A percentile compares a stretch with the other conserved stretches of the same genome.
These are phyloP conservation scores for Agrocybe pediades DNA, from an alignment of 768 basidiomycete genomes.

Conservation along the genomic window DNA sequence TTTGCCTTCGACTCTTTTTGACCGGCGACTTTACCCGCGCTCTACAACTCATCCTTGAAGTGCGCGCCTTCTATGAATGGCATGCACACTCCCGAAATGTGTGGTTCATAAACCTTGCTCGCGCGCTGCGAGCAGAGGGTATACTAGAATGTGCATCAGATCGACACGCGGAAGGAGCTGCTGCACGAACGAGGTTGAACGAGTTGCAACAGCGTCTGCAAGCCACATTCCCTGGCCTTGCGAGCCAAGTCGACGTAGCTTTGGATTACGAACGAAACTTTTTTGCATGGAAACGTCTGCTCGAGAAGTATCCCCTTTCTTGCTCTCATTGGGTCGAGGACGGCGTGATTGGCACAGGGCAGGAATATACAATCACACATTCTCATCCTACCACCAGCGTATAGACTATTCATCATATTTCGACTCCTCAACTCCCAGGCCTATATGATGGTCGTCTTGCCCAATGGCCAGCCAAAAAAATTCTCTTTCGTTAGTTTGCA, in stretches of 20 bases:
- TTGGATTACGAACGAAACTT: background rate
- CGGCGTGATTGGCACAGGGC: no score
- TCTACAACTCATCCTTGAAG: background rate
- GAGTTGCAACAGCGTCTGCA: background rate
- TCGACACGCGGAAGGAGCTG: slow-evolving; percentile 8
- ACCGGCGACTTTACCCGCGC: background rate
- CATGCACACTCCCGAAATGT: slow-evolving; percentile 2
- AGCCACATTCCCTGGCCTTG: background rate
- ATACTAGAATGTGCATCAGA: slow-evolving; percentile 8
- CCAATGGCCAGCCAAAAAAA: no score
- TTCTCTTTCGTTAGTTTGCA: no score
- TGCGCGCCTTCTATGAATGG: background rate
- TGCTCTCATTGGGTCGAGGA: no score
- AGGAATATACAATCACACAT: no score
- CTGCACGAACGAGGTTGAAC: background rate
- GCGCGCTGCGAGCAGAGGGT: background rate
- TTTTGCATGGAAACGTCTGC: background rate
- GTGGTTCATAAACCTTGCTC: background rate
- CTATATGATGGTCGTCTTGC: no score
- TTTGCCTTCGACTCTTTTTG: background rate
- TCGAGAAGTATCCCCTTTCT: background rate
- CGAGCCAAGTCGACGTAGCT: background rate
- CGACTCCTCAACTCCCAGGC: no score
- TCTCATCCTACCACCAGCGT: no score
- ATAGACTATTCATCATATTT: no score